Evolutionary conservation across 805 yeast genomes (phyloP).

Genomic region (Priceomyces melissophilus): DNA sequence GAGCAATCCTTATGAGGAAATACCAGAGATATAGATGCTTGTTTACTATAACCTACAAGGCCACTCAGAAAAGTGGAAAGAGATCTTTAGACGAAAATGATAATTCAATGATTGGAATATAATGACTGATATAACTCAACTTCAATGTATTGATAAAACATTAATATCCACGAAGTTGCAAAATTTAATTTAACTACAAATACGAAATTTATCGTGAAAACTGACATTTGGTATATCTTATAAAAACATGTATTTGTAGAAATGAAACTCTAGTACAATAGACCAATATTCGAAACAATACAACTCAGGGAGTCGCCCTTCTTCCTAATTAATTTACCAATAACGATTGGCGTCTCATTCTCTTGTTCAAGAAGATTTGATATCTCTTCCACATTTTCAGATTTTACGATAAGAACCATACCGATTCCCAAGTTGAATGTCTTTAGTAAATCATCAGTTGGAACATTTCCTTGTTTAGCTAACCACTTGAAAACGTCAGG

Average conservation of each 20-base stretch:
- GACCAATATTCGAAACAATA: slow-evolving; percentile 48
- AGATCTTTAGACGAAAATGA: too few species aligned
- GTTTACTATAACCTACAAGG: too few species aligned
- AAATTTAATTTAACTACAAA: too few species aligned
- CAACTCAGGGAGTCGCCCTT: slow-evolving; percentile 55
- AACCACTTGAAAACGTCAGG: slow-evolving; percentile 94
- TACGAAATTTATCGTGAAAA: too few species aligned
- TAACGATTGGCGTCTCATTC: slow-evolving; percentile 68
- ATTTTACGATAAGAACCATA: slow-evolving; percentile 83
- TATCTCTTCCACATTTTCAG: slow-evolving; percentile 59
- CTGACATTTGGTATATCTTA: too few species aligned
- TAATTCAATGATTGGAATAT: too few species aligned
- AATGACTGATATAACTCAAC: too few species aligned
- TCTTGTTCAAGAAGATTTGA: slow-evolving; percentile 51
- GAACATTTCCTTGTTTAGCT: slow-evolving; percentile 87
- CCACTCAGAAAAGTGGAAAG: too few species aligned
- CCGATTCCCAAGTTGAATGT: slow-evolving; percentile 97
- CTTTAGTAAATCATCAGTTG: slow-evolving; percentile 76
- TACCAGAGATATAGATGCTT: slow-evolving; percentile 1
- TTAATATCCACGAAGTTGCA: too few species aligned
- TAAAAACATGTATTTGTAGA: neutral
- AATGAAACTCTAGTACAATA: slow-evolving; percentile 4
- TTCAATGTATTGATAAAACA: too few species aligned
- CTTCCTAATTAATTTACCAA: slow-evolving; percentile 36
- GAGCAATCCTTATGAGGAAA: slow-evolving; percentile 1